Conservation (phyloP, 2,329 filamentous ascomycete species). For the Paradendryphiella salina region DNA sequence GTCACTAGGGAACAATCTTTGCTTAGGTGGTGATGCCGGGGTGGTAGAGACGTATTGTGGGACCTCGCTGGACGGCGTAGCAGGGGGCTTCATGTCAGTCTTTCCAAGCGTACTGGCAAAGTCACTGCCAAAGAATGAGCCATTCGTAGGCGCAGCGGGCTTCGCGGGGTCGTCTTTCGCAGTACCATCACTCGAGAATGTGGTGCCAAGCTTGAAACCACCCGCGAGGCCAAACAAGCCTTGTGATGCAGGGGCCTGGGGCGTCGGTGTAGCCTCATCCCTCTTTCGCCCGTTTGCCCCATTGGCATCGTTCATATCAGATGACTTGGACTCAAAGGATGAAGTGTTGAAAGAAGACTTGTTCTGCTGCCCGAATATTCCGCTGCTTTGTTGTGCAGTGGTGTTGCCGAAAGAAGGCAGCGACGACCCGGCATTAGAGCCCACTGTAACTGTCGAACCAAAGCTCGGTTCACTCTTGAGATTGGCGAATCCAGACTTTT, state of each 20-base stretch:
- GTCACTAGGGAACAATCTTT: conserved; percentile 27
- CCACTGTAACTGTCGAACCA: conserved; percentile 49
- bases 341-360: conserved; percentile 38
- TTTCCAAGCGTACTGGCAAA: conserved; percentile 64
- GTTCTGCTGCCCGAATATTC: conserved; percentile 33
- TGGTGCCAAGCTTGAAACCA: conserved; percentile 68
- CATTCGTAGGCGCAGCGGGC: conserved; percentile 49
- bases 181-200: conserved; percentile 67
- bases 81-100: conserved; percentile 29
- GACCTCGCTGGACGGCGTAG: conserved; percentile 47
- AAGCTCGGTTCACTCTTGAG: conserved; percentile 43
- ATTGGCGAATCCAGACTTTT: conserved; percentile 37
- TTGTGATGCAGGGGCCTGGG: conserved; percentile 30
- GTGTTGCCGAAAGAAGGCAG: conserved; percentile 41
- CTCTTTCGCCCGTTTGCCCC: conserved; percentile 30
- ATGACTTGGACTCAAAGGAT: conserved; percentile 38
- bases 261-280: conserved; percentile 44
- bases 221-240: conserved; percentile 40
- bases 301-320: conserved; percentile 36
- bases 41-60: conserved; percentile 46
- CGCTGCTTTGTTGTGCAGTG: conserved; percentile 33
- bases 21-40: conserved; percentile 39
- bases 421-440: conserved; percentile 40
- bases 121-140: conserved; percentile 62
- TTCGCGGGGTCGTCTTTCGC: conserved; percentile 63